Evolutionary conservation across 2,329 filamentous ascomycete species (phyloP).

Genomic region (Lasiodiplodia gonubiensis): DNA sequence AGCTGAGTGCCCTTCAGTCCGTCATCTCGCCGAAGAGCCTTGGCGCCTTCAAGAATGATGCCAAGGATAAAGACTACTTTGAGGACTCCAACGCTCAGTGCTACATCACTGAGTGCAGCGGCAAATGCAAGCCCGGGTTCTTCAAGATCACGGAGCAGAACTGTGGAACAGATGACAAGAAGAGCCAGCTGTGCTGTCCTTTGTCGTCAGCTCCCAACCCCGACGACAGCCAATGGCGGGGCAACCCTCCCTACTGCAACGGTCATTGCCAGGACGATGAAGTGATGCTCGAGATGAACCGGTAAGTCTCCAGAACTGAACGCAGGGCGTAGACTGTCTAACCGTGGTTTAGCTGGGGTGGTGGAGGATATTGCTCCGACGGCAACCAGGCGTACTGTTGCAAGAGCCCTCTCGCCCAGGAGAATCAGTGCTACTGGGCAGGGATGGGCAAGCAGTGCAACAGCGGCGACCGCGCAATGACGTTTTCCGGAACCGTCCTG

Average conservation of each 20-base stretch:
- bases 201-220: conserved; percentile 37
- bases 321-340: background rate
- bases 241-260: conserved; percentile 31
- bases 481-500: conserved; percentile 27
- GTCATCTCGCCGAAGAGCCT: background rate
- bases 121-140: conserved; percentile 39
- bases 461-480: conserved; percentile 39
- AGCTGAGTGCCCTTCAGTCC: background rate
- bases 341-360: background rate
- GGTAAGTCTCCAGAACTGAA: background rate
- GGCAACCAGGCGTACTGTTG: conserved; percentile 13
- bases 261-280: conserved; percentile 1
- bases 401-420: conserved; percentile 31
- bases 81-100: conserved; percentile 34
- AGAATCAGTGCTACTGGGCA: conserved; percentile 34
- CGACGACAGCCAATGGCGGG: conserved; percentile 43
- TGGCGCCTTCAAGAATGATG: conserved; percentile 20
- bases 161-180: conserved; percentile 36
- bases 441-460: conserved; percentile 39
- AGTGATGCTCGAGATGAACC: conserved; percentile 1
- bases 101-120: conserved; percentile 40
- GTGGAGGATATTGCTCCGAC: conserved; percentile 8
- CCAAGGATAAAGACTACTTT: conserved; percentile 31
- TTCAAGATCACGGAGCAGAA: conserved; percentile 38
- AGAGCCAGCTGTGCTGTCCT: conserved; percentile 4